phyloP scores from a whole-genome alignment of 768 basidiomycete genomes.

The Agrocybe praecox region DNA sequence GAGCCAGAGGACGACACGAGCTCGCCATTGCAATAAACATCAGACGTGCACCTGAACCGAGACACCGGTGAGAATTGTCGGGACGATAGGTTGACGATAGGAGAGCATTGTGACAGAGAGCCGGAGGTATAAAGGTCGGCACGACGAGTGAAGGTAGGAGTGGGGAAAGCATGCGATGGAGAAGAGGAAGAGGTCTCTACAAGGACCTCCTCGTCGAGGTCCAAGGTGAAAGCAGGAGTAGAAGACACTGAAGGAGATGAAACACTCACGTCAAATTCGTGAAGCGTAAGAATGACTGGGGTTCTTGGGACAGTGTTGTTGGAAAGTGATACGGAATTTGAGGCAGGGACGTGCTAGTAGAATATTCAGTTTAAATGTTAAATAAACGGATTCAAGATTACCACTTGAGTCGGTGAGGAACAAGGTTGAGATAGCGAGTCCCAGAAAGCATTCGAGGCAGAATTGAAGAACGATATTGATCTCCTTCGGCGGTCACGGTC shows the following conservation, averaged over 20 bases:
- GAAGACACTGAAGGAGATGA: background rate
- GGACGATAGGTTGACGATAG: slow-evolving; percentile 21
- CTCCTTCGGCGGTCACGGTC: background rate
- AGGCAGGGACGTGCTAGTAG: background rate
- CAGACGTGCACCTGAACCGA: slow-evolving; percentile 16
- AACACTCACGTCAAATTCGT: slow-evolving; percentile 11
- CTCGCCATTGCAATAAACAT: slow-evolving; percentile 14
- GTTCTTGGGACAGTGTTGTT: background rate
- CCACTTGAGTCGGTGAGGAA: background rate
- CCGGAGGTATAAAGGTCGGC: slow-evolving; percentile 12
- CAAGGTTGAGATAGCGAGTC: background rate
- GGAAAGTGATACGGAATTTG: background rate
- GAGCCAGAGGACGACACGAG: slow-evolving; percentile 10
- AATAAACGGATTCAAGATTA: background rate
- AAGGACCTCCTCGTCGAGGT: slow-evolving; percentile 24
- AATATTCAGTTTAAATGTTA: background rate
- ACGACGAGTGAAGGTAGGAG: slow-evolving; percentile 11
- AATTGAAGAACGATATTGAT: background rate
- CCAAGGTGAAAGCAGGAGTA: slow-evolving; percentile 21
- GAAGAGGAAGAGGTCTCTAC: slow-evolving; percentile 8
- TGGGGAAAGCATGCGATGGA: background rate
- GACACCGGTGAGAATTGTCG: slow-evolving; percentile 8
- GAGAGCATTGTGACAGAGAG: slow-evolving; percentile 14
- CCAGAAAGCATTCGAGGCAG: background rate
- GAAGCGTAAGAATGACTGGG: slow-evolving; percentile 13